Evolutionary conservation across 208 protist species (phyloP).

Genomic region (Acanthamoeba royreba): DNA sequence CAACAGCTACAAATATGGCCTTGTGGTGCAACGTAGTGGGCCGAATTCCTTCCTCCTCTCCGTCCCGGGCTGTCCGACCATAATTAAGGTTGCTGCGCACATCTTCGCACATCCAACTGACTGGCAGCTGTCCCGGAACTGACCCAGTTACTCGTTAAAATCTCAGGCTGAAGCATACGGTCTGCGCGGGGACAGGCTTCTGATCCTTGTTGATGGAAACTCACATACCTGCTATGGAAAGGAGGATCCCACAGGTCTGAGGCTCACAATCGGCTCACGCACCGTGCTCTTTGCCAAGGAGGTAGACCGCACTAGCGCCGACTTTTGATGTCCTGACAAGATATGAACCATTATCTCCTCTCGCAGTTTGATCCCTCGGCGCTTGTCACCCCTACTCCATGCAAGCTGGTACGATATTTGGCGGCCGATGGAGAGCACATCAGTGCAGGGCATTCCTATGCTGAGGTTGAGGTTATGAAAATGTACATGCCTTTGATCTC

Average conservation of each 20-base stretch:
- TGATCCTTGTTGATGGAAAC: constrained; percentile 69
- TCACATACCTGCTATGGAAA: constrained; percentile 86
- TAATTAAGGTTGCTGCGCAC: neutral
- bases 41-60: constrained; percentile 28
- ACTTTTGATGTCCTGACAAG: no score
- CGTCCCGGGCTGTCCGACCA: neutral
- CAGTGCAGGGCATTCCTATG: constrained; percentile 81
- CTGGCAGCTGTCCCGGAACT: constrained; percentile 32
- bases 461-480: constrained; percentile 98
- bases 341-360: constrained; percentile 63
- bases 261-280: neutral
- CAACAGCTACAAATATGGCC: constrained; percentile 71
- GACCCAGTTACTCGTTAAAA: neutral
- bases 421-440: constrained; percentile 90
- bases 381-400: constrained; percentile 88
- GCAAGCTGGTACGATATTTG: constrained; percentile 94
- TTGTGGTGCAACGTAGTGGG: constrained; percentile 49
- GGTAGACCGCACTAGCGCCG: constrained; percentile 71
- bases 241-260: neutral
- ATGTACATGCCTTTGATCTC: constrained; percentile 94
- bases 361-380: constrained; percentile 92
- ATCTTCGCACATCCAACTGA: constrained; percentile 72
- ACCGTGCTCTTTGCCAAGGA: constrained; percentile 69
- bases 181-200: constrained; percentile 71
- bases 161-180: constrained; percentile 52